Percentiles rank a stretch among this genome's conserved stretches.
phyloP scores from a whole-genome alignment of 2,329 filamentous ascomycete genomes.

The Helotiales sp. region DNA sequence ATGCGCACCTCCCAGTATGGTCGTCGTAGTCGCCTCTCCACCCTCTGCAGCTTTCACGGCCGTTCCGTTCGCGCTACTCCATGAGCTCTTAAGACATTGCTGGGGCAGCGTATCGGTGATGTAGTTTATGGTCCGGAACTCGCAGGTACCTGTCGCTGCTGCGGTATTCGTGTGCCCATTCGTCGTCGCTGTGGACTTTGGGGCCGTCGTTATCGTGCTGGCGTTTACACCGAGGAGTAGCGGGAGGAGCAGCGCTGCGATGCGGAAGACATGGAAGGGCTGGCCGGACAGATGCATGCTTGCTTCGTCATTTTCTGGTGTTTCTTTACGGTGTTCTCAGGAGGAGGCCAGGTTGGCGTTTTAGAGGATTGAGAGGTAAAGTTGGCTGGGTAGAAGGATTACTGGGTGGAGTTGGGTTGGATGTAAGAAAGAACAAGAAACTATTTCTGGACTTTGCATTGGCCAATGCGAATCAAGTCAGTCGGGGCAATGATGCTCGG shows the following conservation, averaged over 20 bases:
- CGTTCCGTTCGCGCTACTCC: slow-evolving; percentile 36
- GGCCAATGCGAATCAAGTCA: not conserved
- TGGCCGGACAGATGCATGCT: slow-evolving; percentile 17
- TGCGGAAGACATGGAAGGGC: slow-evolving; percentile 1
- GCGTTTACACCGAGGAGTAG: slow-evolving; percentile 26
- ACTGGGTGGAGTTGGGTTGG: slow-evolving; percentile 7
- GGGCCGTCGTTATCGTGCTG: slow-evolving; percentile 31
- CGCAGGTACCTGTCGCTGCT: slow-evolving; percentile 37
- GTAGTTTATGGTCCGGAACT: slow-evolving; percentile 45
- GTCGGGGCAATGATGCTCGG: not conserved
- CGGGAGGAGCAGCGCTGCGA: slow-evolving; percentile 33
- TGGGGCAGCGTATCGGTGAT: slow-evolving; percentile 44
- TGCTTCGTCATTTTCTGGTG: slow-evolving; percentile 22
- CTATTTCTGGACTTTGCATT: slow-evolving; percentile 6
- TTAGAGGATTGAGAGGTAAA: not conserved
- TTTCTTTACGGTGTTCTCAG: not conserved
- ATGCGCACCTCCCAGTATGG: not conserved
- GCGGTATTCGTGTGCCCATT: not conserved
- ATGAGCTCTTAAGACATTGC: slow-evolving; percentile 40
- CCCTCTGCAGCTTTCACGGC: slow-evolving; percentile 11
- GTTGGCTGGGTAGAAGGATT: not conserved
- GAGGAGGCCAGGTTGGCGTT: not conserved
- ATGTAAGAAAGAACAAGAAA: not conserved
- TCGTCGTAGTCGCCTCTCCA: slow-evolving; percentile 11
- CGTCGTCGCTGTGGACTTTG: not conserved